These are phyloP conservation scores for Eucalyptus globulus DNA, from an alignment of 345 rosid genomes.

Conservation along the genomic window DNA sequence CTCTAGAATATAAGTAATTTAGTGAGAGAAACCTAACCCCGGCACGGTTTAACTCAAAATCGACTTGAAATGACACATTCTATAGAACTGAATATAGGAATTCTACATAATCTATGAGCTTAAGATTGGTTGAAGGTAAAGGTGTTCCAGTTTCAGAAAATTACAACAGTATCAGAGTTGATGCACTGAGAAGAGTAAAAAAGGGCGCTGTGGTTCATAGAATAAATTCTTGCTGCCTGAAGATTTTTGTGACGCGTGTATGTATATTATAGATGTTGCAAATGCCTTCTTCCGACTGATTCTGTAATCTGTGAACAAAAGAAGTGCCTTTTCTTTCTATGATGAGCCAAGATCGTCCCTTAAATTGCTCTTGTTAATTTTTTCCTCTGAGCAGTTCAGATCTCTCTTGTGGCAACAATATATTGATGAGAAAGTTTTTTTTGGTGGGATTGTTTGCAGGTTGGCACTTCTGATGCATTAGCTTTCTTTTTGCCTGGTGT, in stretches of 20 bases:
- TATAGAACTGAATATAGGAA: neutral
- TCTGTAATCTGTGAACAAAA: neutral
- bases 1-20: neutral
- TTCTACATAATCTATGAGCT: neutral
- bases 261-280: neutral
- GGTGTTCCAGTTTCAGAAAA: neutral
- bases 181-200: neutral
- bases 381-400: neutral
- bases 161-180: neutral
- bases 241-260: neutral
- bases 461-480: slow-evolving; percentile 81
- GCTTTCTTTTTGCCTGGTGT: slow-evolving; percentile 96
- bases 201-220: neutral
- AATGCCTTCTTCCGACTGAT: neutral
- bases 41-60: neutral
- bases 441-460: slow-evolving; percentile 20
- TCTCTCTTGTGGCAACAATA: neutral
- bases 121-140: neutral
- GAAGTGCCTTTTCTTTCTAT: neutral
- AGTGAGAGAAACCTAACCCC: neutral
- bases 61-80: neutral
- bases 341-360: neutral
- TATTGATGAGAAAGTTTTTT: neutral
- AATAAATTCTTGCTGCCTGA: neutral
- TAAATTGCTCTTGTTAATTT: neutral